Evolutionary conservation across 2,329 filamentous ascomycete species (phyloP).

Genomic region (Pseudofabraea citricarpa): DNA sequence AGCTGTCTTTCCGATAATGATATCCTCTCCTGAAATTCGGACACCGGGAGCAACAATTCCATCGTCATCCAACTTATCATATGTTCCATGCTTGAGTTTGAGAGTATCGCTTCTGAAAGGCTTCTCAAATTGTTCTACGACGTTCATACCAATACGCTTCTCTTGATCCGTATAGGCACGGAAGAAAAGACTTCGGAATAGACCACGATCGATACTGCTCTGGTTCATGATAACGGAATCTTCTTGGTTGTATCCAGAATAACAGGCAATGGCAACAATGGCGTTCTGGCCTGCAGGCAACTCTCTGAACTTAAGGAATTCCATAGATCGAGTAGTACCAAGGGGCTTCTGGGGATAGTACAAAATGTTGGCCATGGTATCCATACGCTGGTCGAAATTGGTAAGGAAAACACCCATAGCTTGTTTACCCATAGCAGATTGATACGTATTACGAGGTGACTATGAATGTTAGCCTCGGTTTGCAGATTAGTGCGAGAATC

Average conservation of each 20-base stretch:
- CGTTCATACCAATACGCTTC: constrained; percentile 90
- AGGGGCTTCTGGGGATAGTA: constrained; percentile 99
- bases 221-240: constrained; percentile 99
- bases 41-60: constrained; percentile 92
- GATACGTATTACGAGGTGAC: constrained; percentile 97
- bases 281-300: constrained; percentile 95
- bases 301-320: constrained; percentile 97
- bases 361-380: constrained; percentile 98
- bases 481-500: constrained; percentile 18
- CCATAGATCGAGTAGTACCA: constrained; percentile 95
- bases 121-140: constrained; percentile 94
- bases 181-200: constrained; percentile 98
- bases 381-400: constrained; percentile 95
- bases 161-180: constrained; percentile 95
- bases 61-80: constrained; percentile 96
- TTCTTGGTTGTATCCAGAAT: constrained; percentile 99
- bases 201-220: constrained; percentile 93
- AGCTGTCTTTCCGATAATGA: constrained; percentile 98
- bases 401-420: constrained; percentile 99
- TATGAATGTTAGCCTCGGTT: constrained; percentile 39
- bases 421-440: constrained; percentile 99
- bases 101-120: constrained; percentile 84
- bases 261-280: constrained; percentile 95
- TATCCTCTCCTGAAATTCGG: constrained; percentile 93
- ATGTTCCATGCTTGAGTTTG: constrained; percentile 88